Evolutionary conservation across 2,329 filamentous ascomycete genomes (phyloP).

Genomic region (Hypoxylon sp.): DNA sequence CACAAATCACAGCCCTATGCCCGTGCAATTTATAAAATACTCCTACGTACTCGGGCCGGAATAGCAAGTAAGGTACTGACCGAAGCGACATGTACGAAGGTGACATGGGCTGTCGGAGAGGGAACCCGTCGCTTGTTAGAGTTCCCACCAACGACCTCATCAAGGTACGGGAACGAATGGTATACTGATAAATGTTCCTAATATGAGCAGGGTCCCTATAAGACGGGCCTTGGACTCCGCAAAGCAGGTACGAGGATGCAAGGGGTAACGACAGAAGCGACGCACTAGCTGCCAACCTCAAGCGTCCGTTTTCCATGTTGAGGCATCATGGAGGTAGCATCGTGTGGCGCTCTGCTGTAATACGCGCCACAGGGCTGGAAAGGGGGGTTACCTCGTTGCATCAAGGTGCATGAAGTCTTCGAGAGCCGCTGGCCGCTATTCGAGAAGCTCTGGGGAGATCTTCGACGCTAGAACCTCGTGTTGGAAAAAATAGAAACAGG

Average conservation of each 20-base stretch:
- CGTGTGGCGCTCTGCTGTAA: conserved; percentile 24
- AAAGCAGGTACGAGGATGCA: conserved; percentile 36
- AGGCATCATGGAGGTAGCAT: conserved; percentile 21
- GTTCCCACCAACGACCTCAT: conserved; percentile 26
- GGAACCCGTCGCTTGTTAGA: conserved; percentile 9
- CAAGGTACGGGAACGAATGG: conserved; percentile 20
- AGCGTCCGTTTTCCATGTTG: conserved; percentile 9
- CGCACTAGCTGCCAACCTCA: conserved; percentile 23
- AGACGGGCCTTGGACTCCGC: conserved; percentile 21
- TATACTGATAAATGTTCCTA: conserved; percentile 17
- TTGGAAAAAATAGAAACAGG: conserved; percentile 38
- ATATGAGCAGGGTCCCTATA: conserved; percentile 27
- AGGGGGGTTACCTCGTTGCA: conserved; percentile 34
- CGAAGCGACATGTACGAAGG: background rate
- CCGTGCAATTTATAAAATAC: conserved; percentile 3
- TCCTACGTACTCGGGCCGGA: background rate
- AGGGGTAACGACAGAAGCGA: conserved; percentile 26
- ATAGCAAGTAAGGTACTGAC: conserved; percentile 3
- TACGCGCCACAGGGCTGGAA: conserved; percentile 28
- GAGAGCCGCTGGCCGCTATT: conserved; percentile 26
- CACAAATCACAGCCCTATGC: conserved; percentile 19
- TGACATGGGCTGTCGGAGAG: conserved; percentile 10
- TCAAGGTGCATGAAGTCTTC: conserved; percentile 36
- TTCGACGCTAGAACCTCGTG: conserved; percentile 37
- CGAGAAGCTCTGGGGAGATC: conserved; percentile 27